Conservation (phyloP, 306 rosid genomes). For the Vigna reflexopilosa region DNA sequence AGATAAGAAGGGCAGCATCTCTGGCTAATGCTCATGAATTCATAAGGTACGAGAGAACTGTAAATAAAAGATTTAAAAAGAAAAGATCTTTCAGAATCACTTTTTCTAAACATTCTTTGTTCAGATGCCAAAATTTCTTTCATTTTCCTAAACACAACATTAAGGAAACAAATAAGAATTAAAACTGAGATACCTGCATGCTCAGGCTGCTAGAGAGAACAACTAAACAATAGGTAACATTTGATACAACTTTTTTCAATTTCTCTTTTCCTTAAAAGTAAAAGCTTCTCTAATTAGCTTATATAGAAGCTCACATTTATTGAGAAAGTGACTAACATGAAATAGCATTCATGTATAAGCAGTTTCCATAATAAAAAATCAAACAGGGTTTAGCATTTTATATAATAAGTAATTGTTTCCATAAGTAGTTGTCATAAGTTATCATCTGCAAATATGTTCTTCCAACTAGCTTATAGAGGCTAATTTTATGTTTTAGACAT, state of each 20-base stretch:
- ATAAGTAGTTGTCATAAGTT: neutral
- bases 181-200: neutral
- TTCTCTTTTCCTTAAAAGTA: neutral
- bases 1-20: constrained; percentile 81
- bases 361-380: no score
- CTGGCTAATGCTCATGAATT: constrained; percentile 95
- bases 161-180: neutral
- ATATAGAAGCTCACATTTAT: neutral
- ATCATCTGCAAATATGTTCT: neutral
- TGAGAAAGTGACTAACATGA: neutral
- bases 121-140: neutral
- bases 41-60: constrained; percentile 61
- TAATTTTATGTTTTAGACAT: neutral
- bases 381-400: no score
- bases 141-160: neutral
- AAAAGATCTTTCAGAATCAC: neutral
- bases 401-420: no score
- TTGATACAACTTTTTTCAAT: neutral
- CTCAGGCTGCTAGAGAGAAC: neutral
- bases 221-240: neutral
- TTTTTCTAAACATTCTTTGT: neutral
- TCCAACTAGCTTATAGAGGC: neutral
- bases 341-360: neutral
- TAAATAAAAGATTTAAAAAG: no score
- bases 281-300: neutral